phyloP scores from a whole-genome alignment of 352 stramenopile species.

The Stramenopiles sp. region DNA sequence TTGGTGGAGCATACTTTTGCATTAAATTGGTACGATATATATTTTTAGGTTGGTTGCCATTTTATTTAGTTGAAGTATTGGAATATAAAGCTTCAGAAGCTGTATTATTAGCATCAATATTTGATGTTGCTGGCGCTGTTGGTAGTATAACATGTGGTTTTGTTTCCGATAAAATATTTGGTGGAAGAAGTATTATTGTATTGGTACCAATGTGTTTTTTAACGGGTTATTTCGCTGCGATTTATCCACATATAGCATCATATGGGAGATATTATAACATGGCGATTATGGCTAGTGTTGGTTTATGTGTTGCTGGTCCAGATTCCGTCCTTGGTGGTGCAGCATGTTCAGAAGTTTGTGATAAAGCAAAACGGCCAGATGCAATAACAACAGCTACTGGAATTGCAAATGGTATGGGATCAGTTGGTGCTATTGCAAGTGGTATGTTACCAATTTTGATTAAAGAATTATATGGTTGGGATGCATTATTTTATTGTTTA shows the following conservation, averaged over 20 bases:
- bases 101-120: slow-evolving; percentile 10
- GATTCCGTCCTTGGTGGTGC: slow-evolving; percentile 12
- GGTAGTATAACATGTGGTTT: slow-evolving; percentile 10
- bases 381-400: slow-evolving; percentile 6
- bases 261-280: neutral
- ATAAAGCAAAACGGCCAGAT: neutral
- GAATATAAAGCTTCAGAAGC: slow-evolving; percentile 1
- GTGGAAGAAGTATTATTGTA: neutral
- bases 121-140: slow-evolving; percentile 10
- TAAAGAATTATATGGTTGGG: slow-evolving; percentile 11
- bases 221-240: neutral
- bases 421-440: slow-evolving; percentile 10
- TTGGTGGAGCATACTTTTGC: slow-evolving; percentile 11
- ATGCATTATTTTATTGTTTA: slow-evolving; percentile 10
- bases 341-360: slow-evolving; percentile 10
- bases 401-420: slow-evolving; percentile 13
- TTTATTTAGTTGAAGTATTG: slow-evolving; percentile 9
- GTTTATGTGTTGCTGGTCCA: slow-evolving; percentile 11
- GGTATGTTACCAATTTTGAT: slow-evolving; percentile 12
- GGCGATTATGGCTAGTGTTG: slow-evolving; percentile 5
- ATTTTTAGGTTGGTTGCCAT: slow-evolving; percentile 11
- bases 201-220: slow-evolving; percentile 10
- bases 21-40: slow-evolving; percentile 14
- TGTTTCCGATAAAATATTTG: neutral
- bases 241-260: slow-evolving; percentile 11